Base-by-base conservation (phyloP, 306 rosid species). In the Vigna trinervia region DNA sequence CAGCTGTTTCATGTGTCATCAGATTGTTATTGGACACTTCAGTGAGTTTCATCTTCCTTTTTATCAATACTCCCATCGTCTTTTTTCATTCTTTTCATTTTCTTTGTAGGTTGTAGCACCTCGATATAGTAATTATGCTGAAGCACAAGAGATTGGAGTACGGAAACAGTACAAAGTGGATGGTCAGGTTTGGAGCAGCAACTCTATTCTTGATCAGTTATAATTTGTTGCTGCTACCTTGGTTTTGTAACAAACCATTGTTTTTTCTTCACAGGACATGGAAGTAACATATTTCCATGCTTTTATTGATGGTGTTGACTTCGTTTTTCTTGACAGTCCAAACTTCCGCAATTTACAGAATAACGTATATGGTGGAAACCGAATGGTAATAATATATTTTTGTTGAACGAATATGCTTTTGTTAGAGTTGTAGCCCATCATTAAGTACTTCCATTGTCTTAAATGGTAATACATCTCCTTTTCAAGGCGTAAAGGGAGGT, bases 291-390 rank as follows among this genome's bases (percentile, higher is more conserved):
- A 84, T 82, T 95, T 81, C 87, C 97, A 91, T 0, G 76, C 92
- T 52, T 95, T 82, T 75, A 82, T 90, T 14, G 99, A 95, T 81
- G 97, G 97, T 30, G 98, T 95, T 9, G 99, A 95, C 81, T 89
- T 88, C 52, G 92, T 95, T 78, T 95, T 95, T 79, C 76, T 95
- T 57, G 97, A 91, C 28, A 83, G 83, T 82, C 85, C 78, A 75
- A 23, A 51, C 15, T 91, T 89, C 75, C 94, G 82, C 70, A 81
- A 91, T 78, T 50, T 84, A 73, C 88, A 81, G 81, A 41, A 74
- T 2, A 80, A 89, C 75, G 88, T 95, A 82, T 95, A 95, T 19
- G 83, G 85, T 1, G 99, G 99, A 87, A 85, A 91, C 71, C 96
- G 90, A 78, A 2, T 67, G 97, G 99, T 92, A 84, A 81, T 61